These are phyloP conservation scores for Fagopyrum homotropicum DNA, from an alignment of 148 eudicot species.

Conservation along the genomic window DNA sequence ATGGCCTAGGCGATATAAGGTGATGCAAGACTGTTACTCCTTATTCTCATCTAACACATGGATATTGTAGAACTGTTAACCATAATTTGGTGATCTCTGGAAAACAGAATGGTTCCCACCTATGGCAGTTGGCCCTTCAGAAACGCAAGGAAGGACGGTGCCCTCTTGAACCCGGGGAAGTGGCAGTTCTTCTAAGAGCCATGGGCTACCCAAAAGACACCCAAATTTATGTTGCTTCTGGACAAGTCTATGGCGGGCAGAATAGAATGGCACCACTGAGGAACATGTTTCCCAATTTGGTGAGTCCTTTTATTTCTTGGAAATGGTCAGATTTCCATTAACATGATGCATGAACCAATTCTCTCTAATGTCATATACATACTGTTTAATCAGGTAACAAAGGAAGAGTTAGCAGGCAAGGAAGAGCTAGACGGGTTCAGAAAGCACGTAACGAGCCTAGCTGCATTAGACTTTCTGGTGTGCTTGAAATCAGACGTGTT, in stretches of 20 bases:
- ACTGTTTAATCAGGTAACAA: constrained; percentile 57
- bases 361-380: neutral
- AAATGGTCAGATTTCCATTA: constrained; percentile 6
- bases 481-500: constrained; percentile 95
- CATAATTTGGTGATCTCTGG: constrained; percentile 1
- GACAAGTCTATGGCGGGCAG: constrained; percentile 98
- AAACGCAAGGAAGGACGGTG: constrained; percentile 99
- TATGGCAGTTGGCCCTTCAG: constrained; percentile 91
- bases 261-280: constrained; percentile 98
- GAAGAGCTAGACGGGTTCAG: constrained; percentile 78
- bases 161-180: constrained; percentile 99
- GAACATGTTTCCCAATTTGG: constrained; percentile 99
- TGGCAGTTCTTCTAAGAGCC: constrained; percentile 85
- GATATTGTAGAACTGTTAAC: neutral
- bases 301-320: constrained; percentile 23
- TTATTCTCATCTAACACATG: constrained; percentile 1
- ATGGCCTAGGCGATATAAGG: constrained; percentile 99
- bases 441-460: constrained; percentile 94
- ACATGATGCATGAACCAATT: no score
- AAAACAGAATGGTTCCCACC: constrained; percentile 91
- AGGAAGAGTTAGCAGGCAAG: constrained; percentile 85
- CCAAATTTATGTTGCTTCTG: constrained; percentile 97
- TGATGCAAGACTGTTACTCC: constrained; percentile 16
- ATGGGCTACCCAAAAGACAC: constrained; percentile 99
- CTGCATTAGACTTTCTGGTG: constrained; percentile 92